phyloP scores from a whole-genome alignment of 805 yeast species.

The Wilhelminamyces savonicus region DNA sequence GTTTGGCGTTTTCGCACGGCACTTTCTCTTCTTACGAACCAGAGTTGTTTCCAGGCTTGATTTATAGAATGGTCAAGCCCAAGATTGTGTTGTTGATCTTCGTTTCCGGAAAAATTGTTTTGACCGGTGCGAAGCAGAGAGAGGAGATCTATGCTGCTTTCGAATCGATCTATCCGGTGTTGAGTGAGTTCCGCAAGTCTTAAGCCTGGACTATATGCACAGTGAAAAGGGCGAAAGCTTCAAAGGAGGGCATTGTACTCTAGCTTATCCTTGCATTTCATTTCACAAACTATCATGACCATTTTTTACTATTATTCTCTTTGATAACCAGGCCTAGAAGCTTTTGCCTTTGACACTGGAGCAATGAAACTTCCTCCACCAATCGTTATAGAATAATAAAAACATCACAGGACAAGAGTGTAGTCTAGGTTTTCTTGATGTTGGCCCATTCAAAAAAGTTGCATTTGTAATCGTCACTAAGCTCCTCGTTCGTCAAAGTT shows the following conservation, averaged over 20 bases:
- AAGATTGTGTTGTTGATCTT: conserved; percentile 92
- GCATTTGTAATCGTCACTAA: conserved; percentile 8
- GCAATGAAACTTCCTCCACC: no score
- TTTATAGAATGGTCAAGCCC: conserved; percentile 99
- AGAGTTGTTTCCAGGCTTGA: conserved; percentile 94
- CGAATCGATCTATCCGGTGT: conserved; percentile 96
- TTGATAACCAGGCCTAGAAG: no score
- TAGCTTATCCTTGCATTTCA: no score
- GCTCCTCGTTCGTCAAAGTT: conserved; percentile 4
- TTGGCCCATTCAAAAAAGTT: no score
- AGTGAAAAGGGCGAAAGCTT: no score
- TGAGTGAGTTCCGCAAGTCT: conserved; percentile 92
- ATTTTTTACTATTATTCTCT: no score
- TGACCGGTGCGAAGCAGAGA: conserved; percentile 98
- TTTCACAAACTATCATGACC: no score
- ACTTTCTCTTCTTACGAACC: conserved; percentile 98
- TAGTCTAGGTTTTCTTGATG: no score
- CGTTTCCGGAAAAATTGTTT: conserved; percentile 94
- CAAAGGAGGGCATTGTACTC: no score
- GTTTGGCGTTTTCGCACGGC: conserved; percentile 96
- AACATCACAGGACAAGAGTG: no score
- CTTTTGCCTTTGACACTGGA: no score
- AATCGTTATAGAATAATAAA: no score
- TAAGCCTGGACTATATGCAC: conserved; percentile 19
- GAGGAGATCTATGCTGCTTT: conserved; percentile 98